Conservation (phyloP, 1,139 yeast genomes). For the Lodderomyces elongisporus region DNA sequence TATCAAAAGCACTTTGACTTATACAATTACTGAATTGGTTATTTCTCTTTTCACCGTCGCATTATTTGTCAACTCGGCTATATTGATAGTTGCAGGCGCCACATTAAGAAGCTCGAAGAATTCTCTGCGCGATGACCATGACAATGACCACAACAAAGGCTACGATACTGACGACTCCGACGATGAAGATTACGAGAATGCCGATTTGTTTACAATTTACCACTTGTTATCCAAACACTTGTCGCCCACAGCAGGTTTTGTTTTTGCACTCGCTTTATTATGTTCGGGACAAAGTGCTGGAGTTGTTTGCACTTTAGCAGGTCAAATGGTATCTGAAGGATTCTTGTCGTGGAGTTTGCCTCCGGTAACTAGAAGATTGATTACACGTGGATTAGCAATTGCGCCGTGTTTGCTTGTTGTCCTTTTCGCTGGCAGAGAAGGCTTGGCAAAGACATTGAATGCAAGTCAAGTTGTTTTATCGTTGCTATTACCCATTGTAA, state of each 20-base stretch:
- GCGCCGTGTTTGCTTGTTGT: slow-evolving; percentile 86
- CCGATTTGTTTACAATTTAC: slow-evolving; percentile 84
- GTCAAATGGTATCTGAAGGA: slow-evolving; percentile 96
- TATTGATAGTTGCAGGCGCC: slow-evolving; percentile 72
- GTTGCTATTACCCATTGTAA: slow-evolving; percentile 77
- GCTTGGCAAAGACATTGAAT: slow-evolving; percentile 75
- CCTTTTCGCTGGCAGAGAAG: slow-evolving; percentile 73
- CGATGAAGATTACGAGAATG: slow-evolving; percentile 48
- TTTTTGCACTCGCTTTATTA: slow-evolving; percentile 85
- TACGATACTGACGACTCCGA: slow-evolving; percentile 37
- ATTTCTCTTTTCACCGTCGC: slow-evolving; percentile 71
- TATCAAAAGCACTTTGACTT: slow-evolving; percentile 60
- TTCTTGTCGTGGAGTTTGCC: slow-evolving; percentile 79
- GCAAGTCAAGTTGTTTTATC: slow-evolving; percentile 86
- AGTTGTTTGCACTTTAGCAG: slow-evolving; percentile 94
- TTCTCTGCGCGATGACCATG: slow-evolving; percentile 12
- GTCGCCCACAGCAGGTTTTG: slow-evolving; percentile 87
- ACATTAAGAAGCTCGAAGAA: slow-evolving; percentile 35
- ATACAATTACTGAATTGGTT: slow-evolving; percentile 61
- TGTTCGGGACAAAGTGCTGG: slow-evolving; percentile 99
- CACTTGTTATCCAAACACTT: slow-evolving; percentile 65
- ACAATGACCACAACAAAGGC: slow-evolving; percentile 33
- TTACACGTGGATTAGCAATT: slow-evolving; percentile 82
- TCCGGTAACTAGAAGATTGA: slow-evolving; percentile 79
- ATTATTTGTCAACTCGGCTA: slow-evolving; percentile 73